These are phyloP conservation scores for Caloboletus firmus DNA, from an alignment of 1,284 basidiomycete species.

Conservation along the genomic window DNA sequence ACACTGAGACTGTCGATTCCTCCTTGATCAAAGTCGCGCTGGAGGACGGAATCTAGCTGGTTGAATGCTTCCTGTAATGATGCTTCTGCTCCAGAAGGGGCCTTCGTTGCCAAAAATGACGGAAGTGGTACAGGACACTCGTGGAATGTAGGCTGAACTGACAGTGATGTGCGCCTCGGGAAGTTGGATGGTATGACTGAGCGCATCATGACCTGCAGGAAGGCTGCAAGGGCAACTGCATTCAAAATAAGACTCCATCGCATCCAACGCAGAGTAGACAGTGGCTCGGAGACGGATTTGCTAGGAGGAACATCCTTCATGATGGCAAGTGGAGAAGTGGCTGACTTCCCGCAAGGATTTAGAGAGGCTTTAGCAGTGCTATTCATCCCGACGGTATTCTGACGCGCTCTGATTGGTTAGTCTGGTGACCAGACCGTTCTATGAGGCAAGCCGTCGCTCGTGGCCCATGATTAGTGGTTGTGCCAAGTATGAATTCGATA, in stretches of 20 bases:
- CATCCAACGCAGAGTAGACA: constrained; percentile 13
- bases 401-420: too few species aligned
- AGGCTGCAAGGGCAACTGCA: constrained; percentile 7
- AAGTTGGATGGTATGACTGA: not conserved
- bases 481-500: too few species aligned
- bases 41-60: constrained; percentile 11
- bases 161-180: not conserved
- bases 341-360: too few species aligned
- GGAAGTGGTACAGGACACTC: constrained; percentile 22
- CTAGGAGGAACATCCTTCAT: not conserved
- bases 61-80: constrained; percentile 12
- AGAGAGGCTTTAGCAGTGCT: too few species aligned
- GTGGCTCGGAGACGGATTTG: not conserved
- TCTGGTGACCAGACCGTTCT: too few species aligned
- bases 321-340: not conserved
- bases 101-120: constrained; percentile 13
- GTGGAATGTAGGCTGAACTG: not conserved
- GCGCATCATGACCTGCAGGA: constrained; percentile 10
- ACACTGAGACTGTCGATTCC: constrained; percentile 31
- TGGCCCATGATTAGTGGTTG: too few species aligned
- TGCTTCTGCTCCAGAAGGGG: constrained; percentile 17
- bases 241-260: constrained; percentile 24
- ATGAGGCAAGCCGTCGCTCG: too few species aligned
- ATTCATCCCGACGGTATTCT: too few species aligned
- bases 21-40: constrained; percentile 12